These are phyloP conservation scores for Excoecaria cochinchinensis DNA, from an alignment of 345 rosid genomes.

Conservation along the genomic window DNA sequence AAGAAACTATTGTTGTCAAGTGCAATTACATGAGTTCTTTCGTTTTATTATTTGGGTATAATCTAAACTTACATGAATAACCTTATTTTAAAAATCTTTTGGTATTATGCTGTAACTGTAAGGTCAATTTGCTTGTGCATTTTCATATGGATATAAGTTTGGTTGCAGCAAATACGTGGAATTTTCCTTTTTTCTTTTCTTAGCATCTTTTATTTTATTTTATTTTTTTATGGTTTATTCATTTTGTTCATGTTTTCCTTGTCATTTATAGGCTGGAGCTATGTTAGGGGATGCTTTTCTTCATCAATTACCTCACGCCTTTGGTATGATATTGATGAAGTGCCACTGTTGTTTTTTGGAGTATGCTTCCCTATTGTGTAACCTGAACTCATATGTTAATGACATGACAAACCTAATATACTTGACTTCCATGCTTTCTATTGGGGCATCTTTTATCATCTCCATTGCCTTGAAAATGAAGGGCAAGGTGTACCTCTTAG, in stretches of 20 bases:
- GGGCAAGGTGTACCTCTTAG: background rate
- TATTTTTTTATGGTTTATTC: conserved; percentile 4
- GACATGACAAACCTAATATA: background rate
- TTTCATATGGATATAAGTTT: background rate
- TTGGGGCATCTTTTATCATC: background rate
- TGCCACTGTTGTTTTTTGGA: background rate
- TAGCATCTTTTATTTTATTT: background rate
- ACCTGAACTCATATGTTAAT: background rate
- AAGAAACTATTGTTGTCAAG: background rate
- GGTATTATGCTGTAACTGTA: no score
- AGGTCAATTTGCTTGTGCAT: background rate
- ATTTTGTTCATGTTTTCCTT: conserved; percentile 12
- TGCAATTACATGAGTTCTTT: background rate
- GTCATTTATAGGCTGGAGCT: conserved; percentile 79
- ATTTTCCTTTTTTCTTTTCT: background rate
- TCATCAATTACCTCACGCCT: conserved; percentile 97
- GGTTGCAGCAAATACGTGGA: conserved; percentile 5
- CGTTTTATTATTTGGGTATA: background rate
- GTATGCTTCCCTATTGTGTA: background rate
- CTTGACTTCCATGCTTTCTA: background rate
- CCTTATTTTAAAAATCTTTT: background rate
- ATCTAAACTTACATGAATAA: background rate
- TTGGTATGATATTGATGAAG: conserved; percentile 56
- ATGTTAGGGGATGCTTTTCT: conserved; percentile 99
- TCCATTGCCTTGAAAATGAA: conserved; percentile 1